Evolutionary conservation across 1,284 basidiomycete genomes (phyloP).

Genomic region (Trichosporon faecale): DNA sequence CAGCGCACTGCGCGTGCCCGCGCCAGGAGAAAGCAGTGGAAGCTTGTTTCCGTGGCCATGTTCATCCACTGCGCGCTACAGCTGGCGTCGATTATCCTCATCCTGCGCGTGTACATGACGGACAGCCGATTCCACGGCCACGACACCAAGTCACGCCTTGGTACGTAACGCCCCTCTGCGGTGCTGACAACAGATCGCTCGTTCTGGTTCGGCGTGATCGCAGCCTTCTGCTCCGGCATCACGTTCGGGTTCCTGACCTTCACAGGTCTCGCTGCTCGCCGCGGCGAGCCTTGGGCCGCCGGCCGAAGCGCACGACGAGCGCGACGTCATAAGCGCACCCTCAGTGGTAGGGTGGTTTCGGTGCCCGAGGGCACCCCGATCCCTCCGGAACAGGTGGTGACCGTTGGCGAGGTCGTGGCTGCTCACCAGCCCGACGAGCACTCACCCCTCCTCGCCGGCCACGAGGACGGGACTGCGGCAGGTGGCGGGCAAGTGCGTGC

Average conservation of each 20-base stretch:
- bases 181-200: constrained; percentile 36
- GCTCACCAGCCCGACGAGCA: constrained; percentile 36
- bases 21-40: constrained; percentile 50
- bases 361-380: constrained; percentile 45
- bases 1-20: constrained; percentile 46
- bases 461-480: background rate
- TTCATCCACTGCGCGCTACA: constrained; percentile 47
- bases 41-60: constrained; percentile 51
- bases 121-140: constrained; percentile 44
- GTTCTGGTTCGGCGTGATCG: constrained; percentile 45
- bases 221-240: constrained; percentile 40
- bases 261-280: constrained; percentile 49
- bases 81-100: constrained; percentile 42
- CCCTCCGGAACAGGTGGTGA: constrained; percentile 41
- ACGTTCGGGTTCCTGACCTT: constrained; percentile 45
- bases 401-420: constrained; percentile 44
- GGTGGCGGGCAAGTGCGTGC: constrained; percentile 22
- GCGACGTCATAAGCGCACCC: constrained; percentile 45
- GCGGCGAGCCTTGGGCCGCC: constrained; percentile 51
- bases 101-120: constrained; percentile 46
- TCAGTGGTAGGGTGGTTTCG: constrained; percentile 45
- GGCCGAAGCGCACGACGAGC: constrained; percentile 45
- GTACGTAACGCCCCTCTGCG: constrained; percentile 25
- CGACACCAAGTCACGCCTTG: constrained; percentile 30
- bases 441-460: constrained; percentile 37